Conservation (phyloP, 306 rosid species). For the Hippophae gyantsensis region DNA sequence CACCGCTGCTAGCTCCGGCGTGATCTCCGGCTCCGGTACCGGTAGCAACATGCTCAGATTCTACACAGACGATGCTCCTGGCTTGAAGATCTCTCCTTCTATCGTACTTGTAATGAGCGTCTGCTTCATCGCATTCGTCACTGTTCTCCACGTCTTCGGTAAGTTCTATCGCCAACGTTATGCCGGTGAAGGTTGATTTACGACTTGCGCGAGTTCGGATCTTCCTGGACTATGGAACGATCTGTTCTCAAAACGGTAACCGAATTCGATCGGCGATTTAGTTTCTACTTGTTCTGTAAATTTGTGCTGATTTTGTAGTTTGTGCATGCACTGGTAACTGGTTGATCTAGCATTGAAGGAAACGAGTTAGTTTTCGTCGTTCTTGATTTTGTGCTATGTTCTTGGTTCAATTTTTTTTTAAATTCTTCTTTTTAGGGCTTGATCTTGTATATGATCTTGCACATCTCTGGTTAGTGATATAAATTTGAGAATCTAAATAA, state of each 20-base stretch:
- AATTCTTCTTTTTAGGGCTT: neutral
- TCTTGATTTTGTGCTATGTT: neutral
- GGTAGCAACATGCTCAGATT: constrained; percentile 77
- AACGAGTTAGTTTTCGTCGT: constrained; percentile 8
- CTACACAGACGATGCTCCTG: constrained; percentile 92
- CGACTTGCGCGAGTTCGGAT: constrained; percentile 5
- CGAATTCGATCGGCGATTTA: constrained; percentile 5
- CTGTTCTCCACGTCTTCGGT: constrained; percentile 85
- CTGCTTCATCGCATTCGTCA: constrained; percentile 90
- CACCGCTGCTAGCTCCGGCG: constrained; percentile 8
- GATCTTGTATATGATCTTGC: no score
- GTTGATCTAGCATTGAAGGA: constrained; percentile 19
- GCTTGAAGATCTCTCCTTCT: constrained; percentile 77
- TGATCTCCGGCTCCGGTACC: constrained; percentile 20
- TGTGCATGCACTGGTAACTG: constrained; percentile 7
- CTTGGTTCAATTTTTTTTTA: neutral
- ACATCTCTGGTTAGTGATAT: no score
- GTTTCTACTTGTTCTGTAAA: constrained; percentile 21
- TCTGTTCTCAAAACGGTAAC: constrained; percentile 9
- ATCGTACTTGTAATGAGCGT: constrained; percentile 82
- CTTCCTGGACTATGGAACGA: neutral
- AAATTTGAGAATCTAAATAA: no score
- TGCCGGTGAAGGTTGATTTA: constrained; percentile 33
- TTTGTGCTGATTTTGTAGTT: constrained; percentile 10
- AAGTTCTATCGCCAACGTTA: constrained; percentile 54